Base-by-base conservation (phyloP, 768 basidiomycete species). In the Fibroporia radiculosa region DNA sequence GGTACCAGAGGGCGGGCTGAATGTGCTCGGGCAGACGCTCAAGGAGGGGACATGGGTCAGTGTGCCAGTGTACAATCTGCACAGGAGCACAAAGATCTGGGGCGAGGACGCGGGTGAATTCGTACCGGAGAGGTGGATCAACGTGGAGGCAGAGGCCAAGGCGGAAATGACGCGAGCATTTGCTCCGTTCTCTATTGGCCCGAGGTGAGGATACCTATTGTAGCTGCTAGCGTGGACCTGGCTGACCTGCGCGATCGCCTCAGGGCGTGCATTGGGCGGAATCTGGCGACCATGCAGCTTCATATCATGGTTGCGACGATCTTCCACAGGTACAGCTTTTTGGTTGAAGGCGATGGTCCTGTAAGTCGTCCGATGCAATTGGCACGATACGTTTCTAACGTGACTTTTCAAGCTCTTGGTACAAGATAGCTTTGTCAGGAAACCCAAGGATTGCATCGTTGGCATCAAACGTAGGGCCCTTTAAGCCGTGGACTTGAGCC, bases 271-370 rank as follows among this genome's bases (percentile, higher is more conserved):
- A 36, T 45, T 12, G 44, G 44, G 3, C 44, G 44, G 2, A 45
- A 34, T 22, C 35, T 45, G 19, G 44, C 44, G 8, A 27, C 22
- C 5, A 26, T 37, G 34, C 34, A 45, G 44, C 34, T 45, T 18
- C 69, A 79, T 55, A 72, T 90, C 42, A 90, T 93, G 54, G 63
- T 89, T 29, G 75, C 84, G 10, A 84, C 85, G 3, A 73, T 91
- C 51, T 62, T 87, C 56, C 72, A 83, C 18, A 71, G 82, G 28
- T 93, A 80, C 54, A 72, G 86, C 39, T 73, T 88, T 50, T 75
- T 84, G 2, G 67, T 88, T 11, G 73, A 79, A 55, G 59, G 70
- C 19, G 71, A 75, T 31, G 64, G 78, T 43, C 64, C 62, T 57
- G 84, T 81, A 50, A 19, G 8, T 19, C 18, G 19, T 19, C 11